phyloP scores from a whole-genome alignment of 2,329 filamentous ascomycete species.

The Neoascochyta sp. region DNA sequence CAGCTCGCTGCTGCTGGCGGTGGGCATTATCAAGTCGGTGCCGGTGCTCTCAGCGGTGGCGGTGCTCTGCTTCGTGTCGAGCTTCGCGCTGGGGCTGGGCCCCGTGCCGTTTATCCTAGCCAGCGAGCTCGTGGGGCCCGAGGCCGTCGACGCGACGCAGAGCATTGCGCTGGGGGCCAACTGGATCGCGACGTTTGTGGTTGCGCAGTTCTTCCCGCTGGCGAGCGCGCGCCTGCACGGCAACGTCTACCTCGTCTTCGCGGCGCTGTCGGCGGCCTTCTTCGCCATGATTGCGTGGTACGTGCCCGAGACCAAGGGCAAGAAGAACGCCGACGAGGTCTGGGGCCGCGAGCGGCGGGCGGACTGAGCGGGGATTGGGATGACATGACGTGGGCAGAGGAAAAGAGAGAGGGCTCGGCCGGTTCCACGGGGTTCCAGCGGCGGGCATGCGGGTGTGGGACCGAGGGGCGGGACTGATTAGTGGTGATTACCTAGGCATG shows the following conservation, averaged over 20 bases:
- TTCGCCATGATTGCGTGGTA: conserved; percentile 67
- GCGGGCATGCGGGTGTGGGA: no score
- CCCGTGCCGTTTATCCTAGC: conserved; percentile 94
- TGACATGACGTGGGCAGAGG: conserved; percentile 6
- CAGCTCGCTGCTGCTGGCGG: conserved; percentile 70
- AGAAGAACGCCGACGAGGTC: conserved; percentile 80
- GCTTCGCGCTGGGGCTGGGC: conserved; percentile 85
- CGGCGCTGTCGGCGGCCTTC: conserved; percentile 65
- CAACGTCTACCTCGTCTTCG: conserved; percentile 90
- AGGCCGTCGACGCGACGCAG: conserved; percentile 88
- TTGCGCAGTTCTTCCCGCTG: conserved; percentile 93
- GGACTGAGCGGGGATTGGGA: conserved; percentile 17
- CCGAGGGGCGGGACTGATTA: no score
- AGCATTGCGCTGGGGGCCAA: conserved; percentile 83
- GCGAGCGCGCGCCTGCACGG: conserved; percentile 75
- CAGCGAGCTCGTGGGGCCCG: conserved; percentile 82
- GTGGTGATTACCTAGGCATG: no score
- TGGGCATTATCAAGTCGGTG: conserved; percentile 71
- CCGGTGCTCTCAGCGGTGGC: conserved; percentile 76
- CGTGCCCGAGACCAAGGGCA: conserved; percentile 87
- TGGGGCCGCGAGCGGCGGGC: conserved; percentile 63
- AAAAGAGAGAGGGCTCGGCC: no score
- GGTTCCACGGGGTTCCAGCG: no score
- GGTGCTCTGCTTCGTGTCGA: conserved; percentile 80
- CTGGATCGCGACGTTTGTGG: conserved; percentile 85